Evolutionary conservation across 192 early-diverging fungal genomes (phyloP), one percentile per base, ranked within the genome.

Genomic region (Coemansia sp.): DNA sequence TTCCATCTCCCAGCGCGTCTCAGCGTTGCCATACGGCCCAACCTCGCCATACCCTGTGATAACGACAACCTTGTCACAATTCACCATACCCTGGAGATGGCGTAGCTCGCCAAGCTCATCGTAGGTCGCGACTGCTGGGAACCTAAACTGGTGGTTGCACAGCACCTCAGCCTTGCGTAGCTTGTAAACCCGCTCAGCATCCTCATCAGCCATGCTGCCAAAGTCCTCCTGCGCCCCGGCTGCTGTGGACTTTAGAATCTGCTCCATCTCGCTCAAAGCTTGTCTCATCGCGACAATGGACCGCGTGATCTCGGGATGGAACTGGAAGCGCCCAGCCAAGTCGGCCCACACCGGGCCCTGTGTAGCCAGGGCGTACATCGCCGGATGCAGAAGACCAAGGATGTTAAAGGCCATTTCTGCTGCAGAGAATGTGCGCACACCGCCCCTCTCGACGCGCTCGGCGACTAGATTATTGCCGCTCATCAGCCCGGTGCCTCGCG

Each of bases 1-100:
- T 77, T 97, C 95, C 91, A 97, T 95, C 79, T 97, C 94, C 95
- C 95, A 97, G 65, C 95, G 92, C 56, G 93, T 95, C 67, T 93
- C 88, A 37, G 90, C 85, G 61, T 91, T 91, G 77, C 95, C 95
- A 81, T 88, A 95, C 10, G 95, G 95, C 8, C 93, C 91, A 12
- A 97, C 95, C 77, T 97, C 95, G 77, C 90, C 90, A 71, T 93
- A 97, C 54, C 95, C 95, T 51, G 92, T 92, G 40, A 95, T 85
- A 40, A 97, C 95, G 37, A 95, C 88, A 6, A 93, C 90, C 77
- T 92, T 88, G 55, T 97, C 95, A 63, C 95, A 83, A 71, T 95
- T 92, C 7, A 97, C 75, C 86, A 95, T 88, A 43, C 92, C 90
- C 64, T 86, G 80, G 41, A 92, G 75, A 50, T 92, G 72, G 57